Conservation (phyloP, 305 asterid genomes). For the Ilex paraguariensis region DNA sequence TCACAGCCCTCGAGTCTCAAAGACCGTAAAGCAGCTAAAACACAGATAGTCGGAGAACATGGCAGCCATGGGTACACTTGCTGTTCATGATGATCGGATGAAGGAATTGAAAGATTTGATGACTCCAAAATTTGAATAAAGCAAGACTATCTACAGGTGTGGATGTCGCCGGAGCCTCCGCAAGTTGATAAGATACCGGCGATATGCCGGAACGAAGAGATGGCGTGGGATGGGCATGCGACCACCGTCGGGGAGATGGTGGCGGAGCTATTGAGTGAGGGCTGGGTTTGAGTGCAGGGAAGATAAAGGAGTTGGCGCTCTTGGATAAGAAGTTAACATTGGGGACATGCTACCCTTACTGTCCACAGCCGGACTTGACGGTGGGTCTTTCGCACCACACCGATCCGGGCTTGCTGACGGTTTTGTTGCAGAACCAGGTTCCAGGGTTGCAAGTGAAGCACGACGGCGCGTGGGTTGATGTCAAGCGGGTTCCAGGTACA, state of each 20-base stretch:
- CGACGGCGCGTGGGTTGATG: background rate
- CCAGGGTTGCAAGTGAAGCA: background rate
- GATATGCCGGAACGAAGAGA: background rate
- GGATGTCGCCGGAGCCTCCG: background rate
- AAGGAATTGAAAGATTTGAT: background rate
- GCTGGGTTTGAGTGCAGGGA: background rate
- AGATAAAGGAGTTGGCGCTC: background rate
- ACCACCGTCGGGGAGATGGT: background rate
- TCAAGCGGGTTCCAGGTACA: background rate
- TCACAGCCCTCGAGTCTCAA: too few relatives aligned
- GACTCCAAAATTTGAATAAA: background rate
- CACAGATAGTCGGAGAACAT: too few relatives aligned
- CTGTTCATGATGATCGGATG: background rate
- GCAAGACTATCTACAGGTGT: background rate
- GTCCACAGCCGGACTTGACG: slow-evolving; percentile 1
- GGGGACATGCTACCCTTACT: background rate
- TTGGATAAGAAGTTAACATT: background rate
- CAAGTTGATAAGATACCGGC: background rate
- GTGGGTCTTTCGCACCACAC: background rate
- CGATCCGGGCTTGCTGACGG: background rate
- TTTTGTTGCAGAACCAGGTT: background rate
- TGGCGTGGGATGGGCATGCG: background rate
- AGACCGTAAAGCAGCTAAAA: too few relatives aligned
- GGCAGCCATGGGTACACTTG: too few relatives aligned
- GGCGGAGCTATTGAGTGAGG: background rate